These are phyloP conservation scores for Pestalotiopsis fici DNA, from an alignment of 2,329 filamentous ascomycete genomes.

Conservation along the genomic window DNA sequence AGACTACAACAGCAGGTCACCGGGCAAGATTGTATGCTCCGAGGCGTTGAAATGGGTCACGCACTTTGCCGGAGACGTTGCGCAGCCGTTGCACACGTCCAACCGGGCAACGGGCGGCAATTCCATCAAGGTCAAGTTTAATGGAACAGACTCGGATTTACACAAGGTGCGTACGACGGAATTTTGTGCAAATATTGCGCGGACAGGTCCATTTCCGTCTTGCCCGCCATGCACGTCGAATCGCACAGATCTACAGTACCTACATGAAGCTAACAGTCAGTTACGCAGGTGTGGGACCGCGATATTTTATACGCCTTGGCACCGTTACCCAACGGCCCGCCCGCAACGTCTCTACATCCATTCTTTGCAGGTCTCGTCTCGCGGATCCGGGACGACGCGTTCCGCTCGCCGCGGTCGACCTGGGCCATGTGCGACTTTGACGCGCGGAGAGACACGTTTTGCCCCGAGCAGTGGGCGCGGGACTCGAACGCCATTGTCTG, in stretches of 20 bases:
- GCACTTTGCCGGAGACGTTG: neutral
- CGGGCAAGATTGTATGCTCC: neutral
- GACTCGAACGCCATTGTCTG: neutral
- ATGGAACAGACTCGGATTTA: neutral
- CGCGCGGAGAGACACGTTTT: neutral
- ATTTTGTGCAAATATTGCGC: no score
- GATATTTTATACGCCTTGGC: neutral
- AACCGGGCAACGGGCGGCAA: neutral
- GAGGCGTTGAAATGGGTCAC: constrained; percentile 4
- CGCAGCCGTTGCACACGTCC: constrained; percentile 2
- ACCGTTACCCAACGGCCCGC: neutral
- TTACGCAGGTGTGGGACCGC: neutral
- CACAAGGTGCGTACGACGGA: neutral
- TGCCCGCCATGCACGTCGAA: neutral
- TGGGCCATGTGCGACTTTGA: neutral
- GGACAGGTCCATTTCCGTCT: neutral
- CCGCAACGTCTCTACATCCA: neutral
- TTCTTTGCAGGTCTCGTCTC: neutral
- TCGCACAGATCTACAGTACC: neutral
- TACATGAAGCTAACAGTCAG: neutral
- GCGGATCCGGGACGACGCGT: neutral
- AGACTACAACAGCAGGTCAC: neutral
- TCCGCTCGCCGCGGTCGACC: neutral
- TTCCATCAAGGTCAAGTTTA: constrained; percentile 2
- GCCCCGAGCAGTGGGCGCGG: neutral